Base-by-base conservation (phyloP, 2,329 filamentous ascomycete species). In the Sporothrix pallida region DNA sequence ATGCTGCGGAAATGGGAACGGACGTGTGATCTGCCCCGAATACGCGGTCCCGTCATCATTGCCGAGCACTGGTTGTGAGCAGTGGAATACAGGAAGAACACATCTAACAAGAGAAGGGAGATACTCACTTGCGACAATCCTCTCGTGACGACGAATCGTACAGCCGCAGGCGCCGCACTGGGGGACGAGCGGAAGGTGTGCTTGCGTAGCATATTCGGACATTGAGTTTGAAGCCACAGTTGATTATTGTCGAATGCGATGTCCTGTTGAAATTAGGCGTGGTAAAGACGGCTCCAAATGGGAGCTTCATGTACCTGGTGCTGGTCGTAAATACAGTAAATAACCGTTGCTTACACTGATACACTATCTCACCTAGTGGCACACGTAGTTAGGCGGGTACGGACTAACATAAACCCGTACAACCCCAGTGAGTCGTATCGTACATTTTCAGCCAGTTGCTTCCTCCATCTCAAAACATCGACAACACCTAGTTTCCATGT, bases 71-170 rank as follows among this genome's bases (percentile, higher is more conserved):
- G 42, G 17, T 54, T 54, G 46, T 52, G 46, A 54, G 46, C 65
- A 2, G 44, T 69, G 20, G 9, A 37, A 54, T 44, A 2, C 58
- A 44, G 31, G 12, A 69, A 52, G 13, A 9, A 54, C 2, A 37
- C 42, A 54, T 26, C 2, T 9, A 54, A 54, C 65, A n/a, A 69
- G 46, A 54, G 46, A 26, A 2, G n/a, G 48, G 46, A 67, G n/a
- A n/a, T 37, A 42, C 65, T 69, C 23, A 69, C 65, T 69, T 31
- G 65, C 65, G 65, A 69, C 65, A 52, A 69, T 31, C 23, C 65
- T 69, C 46, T 69, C 65, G 13, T 52, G 65, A 7, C 46, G 65
- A 31, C 37, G 46, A 3, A 69, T 69, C 17, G 42, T 52, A 54
- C 23, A 23, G 8, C 65, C 65, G 23, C 65, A 69, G 65, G 46